A percentile compares a stretch with the other conserved stretches of the same genome.
Evolutionary conservation across 768 basidiomycete genomes (phyloP).

Genomic region (Boletus subparvulus): DNA sequence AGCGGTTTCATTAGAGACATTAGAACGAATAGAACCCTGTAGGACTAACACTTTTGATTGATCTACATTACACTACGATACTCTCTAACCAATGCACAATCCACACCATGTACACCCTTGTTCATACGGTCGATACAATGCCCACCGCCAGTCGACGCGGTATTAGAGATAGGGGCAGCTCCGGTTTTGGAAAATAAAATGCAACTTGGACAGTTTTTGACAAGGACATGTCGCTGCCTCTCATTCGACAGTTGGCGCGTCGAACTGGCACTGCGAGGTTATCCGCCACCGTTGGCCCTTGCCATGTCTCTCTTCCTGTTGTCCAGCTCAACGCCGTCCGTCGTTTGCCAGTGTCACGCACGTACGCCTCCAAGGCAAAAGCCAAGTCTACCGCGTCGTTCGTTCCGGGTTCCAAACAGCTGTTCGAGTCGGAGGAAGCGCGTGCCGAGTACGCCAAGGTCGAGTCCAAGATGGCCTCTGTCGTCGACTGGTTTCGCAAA

Average conservation of each 20-base stretch:
- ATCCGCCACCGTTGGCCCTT: neutral
- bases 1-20: constrained; percentile 42
- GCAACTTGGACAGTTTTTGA: too few relatives aligned
- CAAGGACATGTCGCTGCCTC: constrained; percentile 6
- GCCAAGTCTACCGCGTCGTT: constrained; percentile 55
- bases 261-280: neutral
- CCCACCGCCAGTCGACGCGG: too few relatives aligned
- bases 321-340: neutral
- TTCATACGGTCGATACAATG: too few relatives aligned
- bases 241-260: constrained; percentile 8
- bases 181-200: neutral
- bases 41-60: neutral
- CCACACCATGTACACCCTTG: neutral
- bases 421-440: constrained; percentile 52
- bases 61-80: neutral
- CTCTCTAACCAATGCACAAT: neutral
- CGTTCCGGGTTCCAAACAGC: constrained; percentile 66
- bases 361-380: constrained; percentile 32
- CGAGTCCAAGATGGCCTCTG: constrained; percentile 59
- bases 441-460: constrained; percentile 61
- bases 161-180: neutral
- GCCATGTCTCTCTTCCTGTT: neutral
- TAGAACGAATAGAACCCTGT: neutral
- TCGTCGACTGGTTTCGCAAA: constrained; percentile 74
- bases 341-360: constrained; percentile 9